Evolutionary conservation across 495 filamentous ascomycete species (phyloP), one percentile per base, ranked within the genome.

Genomic region (Haplographium delicatum): DNA sequence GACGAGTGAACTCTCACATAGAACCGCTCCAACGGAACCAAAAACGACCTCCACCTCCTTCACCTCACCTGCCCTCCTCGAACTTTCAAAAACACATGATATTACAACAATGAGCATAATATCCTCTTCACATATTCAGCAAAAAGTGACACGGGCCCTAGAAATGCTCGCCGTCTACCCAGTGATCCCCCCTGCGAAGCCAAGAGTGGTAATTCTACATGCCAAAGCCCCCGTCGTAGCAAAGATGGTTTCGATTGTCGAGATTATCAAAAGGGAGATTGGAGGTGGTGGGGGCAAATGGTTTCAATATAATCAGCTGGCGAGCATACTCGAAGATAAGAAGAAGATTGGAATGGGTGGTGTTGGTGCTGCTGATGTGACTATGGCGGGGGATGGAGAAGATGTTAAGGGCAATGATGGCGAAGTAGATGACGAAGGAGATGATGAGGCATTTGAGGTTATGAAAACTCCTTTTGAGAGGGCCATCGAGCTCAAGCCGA

Each of bases 161-260:
- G 57, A 60, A 10, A 64, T 73, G 47, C 66, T 75, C 33, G 48
- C 58, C 28, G 65, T 65, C 49, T 62, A 59, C 44, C 60, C 62
- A 0, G 61, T 65, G 46, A 60, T 67, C 34, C 24, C 51, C 13
- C 28, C 43, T 2, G 51, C 44, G 8, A 68, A 68, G 41, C 57
- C 70, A 2, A 47, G 25, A 5, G 34, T 74, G 13, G 58, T 72
- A 8, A 30, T 76, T 9, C 57, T 86, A 13, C 70, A 72, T 50
- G 79, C 81, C 20, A 79, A 76, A 55, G 70, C 71, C 5, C 45
- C 57, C 4, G 69, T 69, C 2, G 70, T 76, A 4, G 63, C 67
- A 54, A 89, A 88, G 61, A 68, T 84, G 44, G 73, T 86, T 50
- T 80, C 75, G 11, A 72, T 87, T 19, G 71, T 73, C 24, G 84